Evolutionary conservation across 768 basidiomycete species (phyloP).

Genomic region (Psilocybe subaeruginosa): DNA sequence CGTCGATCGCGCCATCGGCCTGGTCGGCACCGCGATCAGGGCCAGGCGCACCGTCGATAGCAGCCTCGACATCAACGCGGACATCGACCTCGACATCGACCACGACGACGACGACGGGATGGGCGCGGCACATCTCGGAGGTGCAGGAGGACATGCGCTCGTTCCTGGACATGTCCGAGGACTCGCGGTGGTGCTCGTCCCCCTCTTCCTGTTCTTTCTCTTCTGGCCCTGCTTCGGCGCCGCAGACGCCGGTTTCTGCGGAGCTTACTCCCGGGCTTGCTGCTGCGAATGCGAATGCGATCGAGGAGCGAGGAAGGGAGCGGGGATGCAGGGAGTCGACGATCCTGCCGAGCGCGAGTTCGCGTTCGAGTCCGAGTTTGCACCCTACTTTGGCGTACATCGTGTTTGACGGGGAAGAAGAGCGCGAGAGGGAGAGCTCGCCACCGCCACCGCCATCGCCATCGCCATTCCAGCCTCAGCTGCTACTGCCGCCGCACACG

Average conservation of each 20-base stretch:
- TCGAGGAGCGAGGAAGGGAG: neutral
- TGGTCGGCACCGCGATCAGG: neutral
- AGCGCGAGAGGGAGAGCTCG: neutral
- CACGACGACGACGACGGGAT: neutral
- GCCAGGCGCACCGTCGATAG: neutral
- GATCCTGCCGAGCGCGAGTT: neutral
- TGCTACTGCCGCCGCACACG: no score
- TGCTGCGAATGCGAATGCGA: neutral
- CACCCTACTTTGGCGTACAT: neutral
- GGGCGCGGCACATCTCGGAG: neutral
- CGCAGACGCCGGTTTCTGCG: neutral
- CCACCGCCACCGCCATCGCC: neutral
- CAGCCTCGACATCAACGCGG: neutral
- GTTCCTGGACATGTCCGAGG: slow-evolving; percentile 8
- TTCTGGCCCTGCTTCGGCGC: neutral
- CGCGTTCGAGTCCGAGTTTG: neutral
- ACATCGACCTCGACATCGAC: neutral
- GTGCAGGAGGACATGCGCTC: slow-evolving; percentile 4
- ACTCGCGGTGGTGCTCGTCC: neutral
- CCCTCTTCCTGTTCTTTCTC: no score
- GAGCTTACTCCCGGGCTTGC: no score
- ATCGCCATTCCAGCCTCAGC: no score
- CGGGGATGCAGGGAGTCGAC: slow-evolving; percentile 22
- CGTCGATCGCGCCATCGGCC: no score
- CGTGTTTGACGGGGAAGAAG: neutral